Base-by-base conservation (phyloP, 805 yeast genomes). In the Wickerhamiella cacticola region DNA sequence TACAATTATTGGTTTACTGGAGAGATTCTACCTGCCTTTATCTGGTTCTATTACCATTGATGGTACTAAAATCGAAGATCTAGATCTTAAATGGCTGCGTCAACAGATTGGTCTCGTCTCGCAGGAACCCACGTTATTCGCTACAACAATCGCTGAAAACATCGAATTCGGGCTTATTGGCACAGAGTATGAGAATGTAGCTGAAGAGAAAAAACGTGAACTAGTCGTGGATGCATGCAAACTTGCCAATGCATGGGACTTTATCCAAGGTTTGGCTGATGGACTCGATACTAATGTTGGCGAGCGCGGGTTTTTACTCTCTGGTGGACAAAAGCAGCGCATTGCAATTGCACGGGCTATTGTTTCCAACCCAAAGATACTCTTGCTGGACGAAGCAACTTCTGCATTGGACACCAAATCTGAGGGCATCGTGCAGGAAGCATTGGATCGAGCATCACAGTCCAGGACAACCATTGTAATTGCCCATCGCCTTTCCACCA, bases 41-140 rank as follows among this genome's bases (percentile, higher is more conserved):
- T 65, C 71, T 7, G 96, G 96, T 22, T 63, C 79, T 44, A 79
- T 88, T 49, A 63, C 78, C 24, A 74, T 88, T 43, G 94, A 88
- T 63, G 95, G 94, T 5, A 80, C 78, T 52, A 92, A 87, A 57
- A 75, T 88, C 29, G 67, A 76, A 43, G 74, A 76, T 47, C 75
- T 85, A 38, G 80, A 82, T 47, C 58, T 87, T 33, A 84, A 79
- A 50, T 75, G 86, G 38, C 69, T 87, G 45, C 73, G 96, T 56
- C 72, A 65, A 48, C 69, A 75, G 25, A 73, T 88, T 47, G 95
- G 95, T 43, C 81, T 86, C 23, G 96, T 88, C 3, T 95, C 96
- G 1, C 96, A 88, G 63, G 96, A 87, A 53, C 89, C 96, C 0
- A 94, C 95, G 8, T 66, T 88, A 36, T 88, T 88, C 67, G 83